Base-by-base conservation (phyloP, 108 stramenopile species). In the Skeletonema tropicum region DNA sequence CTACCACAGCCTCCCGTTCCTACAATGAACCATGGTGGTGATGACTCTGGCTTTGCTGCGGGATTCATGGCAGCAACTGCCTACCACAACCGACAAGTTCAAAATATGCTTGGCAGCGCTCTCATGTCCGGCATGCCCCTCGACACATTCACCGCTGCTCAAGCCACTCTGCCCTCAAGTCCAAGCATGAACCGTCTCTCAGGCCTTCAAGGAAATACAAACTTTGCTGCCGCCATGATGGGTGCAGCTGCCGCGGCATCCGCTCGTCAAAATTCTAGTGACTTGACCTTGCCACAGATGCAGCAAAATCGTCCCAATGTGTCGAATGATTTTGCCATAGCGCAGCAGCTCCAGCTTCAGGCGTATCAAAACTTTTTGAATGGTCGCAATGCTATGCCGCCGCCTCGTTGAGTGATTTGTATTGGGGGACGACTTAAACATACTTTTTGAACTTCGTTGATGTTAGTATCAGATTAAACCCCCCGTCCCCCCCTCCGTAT, bases 31-130 rank as follows among this genome's bases (percentile, higher is more conserved):
- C 42, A 45, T n/a, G 42, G 42, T n/a, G 15, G 42, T 15, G 42
- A 45, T 31, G 61, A 71, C 60, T 72, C 85, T 30, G 77, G 85
- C n/a, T 86, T 85, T 60, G 88, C 88, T 19, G 88, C 88, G 21
- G 85, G 86, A n/a, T 89, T 89, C 79, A 81, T 84, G 42, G 86
- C 86, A 1, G 88, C 85, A 29, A 69, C 83, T 8, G 84, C 85
- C 26, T 57, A 76, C 21, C 79, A 80, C 33, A 73, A 82, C 25
- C 58, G 57, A 9, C 82, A 88, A 23, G 63, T 86, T 31, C 85
- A 62, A 29, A 60, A 52, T 10, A 75, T 86, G 38, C 42, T 88
- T 30, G 74, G 73, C 15, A 72, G 67, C 10, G 64, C 71, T 25
- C 65, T 77, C 17, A 65, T 65, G 15, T 63, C 60, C 12, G 62